A percentile compares a stretch with the other conserved stretches of the same genome.
Conservation (phyloP, 2,329 filamentous ascomycete genomes). For the Capronia epimyces region DNA sequence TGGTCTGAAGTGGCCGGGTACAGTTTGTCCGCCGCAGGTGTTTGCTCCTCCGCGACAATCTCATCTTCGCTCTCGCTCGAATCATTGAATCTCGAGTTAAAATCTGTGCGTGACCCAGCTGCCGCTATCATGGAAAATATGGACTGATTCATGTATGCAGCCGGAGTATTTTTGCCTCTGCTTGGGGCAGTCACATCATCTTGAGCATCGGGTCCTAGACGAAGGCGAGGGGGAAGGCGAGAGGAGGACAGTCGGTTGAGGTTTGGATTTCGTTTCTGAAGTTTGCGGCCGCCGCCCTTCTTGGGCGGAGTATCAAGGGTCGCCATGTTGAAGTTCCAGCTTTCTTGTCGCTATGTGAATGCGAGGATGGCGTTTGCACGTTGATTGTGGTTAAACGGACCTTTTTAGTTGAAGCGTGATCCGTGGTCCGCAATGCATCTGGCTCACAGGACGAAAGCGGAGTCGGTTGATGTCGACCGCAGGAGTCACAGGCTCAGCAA, state of each 20-base stretch:
- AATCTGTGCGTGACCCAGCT: conserved; percentile 75
- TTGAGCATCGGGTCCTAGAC: conserved; percentile 54
- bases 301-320: conserved; percentile 15
- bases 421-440: conserved; percentile 9
- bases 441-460: conserved; percentile 4
- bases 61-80: conserved; percentile 74
- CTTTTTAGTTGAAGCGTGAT: conserved; percentile 1
- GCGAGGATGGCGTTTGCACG: neutral
- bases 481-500: conserved; percentile 17
- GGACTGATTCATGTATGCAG: conserved; percentile 80
- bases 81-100: conserved; percentile 74
- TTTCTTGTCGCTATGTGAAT: neutral
- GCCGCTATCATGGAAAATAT: conserved; percentile 90
- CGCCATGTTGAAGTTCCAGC: conserved; percentile 11
- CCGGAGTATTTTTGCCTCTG: conserved; percentile 34
- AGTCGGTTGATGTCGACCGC: neutral
- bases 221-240: conserved; percentile 54
- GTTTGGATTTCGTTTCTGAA: conserved; percentile 42
- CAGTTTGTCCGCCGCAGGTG: neutral
- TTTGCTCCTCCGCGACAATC: conserved; percentile 20
- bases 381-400: conserved; percentile 7
- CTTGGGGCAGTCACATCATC: conserved; percentile 57
- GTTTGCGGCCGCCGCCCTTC: conserved; percentile 39
- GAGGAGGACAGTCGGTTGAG: conserved; percentile 43
- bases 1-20: neutral